Evolutionary conservation across 2,329 filamentous ascomycete genomes (phyloP).

Genomic region (Ophiocordyceps unilateralis): DNA sequence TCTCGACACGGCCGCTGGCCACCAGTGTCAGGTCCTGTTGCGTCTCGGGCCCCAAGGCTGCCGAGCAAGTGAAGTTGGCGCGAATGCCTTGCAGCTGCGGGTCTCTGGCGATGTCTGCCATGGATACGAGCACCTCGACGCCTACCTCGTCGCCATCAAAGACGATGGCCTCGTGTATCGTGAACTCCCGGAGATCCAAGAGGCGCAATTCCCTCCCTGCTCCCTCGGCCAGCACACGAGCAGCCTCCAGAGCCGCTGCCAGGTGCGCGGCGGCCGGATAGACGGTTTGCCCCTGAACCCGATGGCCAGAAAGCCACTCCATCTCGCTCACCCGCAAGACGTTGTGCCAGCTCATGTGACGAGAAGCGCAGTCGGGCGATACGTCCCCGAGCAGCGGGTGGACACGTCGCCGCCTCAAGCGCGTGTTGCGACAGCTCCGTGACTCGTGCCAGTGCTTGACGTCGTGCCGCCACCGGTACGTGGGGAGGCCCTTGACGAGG

Average conservation of each 20-base stretch:
- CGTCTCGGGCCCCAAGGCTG: not conserved
- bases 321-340: slow-evolving; percentile 4
- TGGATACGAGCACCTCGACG: slow-evolving; percentile 4
- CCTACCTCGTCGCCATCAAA: slow-evolving; percentile 3
- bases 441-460: not conserved
- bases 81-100: too few relatives aligned
- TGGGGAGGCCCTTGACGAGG: not conserved
- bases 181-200: slow-evolving; percentile 1
- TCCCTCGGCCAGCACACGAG: not conserved
- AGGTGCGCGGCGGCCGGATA: slow-evolving; percentile 19
- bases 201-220: not conserved
- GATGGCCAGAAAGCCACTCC: slow-evolving; percentile 23
- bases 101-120: slow-evolving; percentile 1
- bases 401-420: not conserved
- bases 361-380: not conserved
- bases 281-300: slow-evolving; percentile 23
- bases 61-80: not conserved
- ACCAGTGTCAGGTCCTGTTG: not conserved
- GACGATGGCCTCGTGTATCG: slow-evolving; percentile 5
- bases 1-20: not conserved
- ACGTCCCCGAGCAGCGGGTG: not conserved
- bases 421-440: not conserved
- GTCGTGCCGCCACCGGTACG: slow-evolving; percentile 1
- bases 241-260: slow-evolving; percentile 15
- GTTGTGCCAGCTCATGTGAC: slow-evolving; percentile 5